These are phyloP conservation scores for Cryptococcus jaspeensis DNA, from an alignment of 1,284 basidiomycete species.

Conservation along the genomic window DNA sequence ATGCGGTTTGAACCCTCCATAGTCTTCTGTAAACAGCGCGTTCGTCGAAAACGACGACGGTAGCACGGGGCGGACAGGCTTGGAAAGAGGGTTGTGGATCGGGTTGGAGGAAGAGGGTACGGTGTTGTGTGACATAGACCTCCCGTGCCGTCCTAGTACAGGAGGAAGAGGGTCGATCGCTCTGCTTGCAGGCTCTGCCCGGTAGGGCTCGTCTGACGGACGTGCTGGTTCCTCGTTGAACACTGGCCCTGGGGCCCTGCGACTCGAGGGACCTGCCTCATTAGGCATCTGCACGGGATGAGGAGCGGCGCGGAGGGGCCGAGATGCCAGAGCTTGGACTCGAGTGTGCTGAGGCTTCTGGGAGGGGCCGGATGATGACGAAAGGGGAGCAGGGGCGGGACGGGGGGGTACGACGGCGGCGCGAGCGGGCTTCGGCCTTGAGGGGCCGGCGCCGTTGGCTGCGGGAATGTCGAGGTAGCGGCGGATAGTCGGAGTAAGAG, in stretches of 20 bases:
- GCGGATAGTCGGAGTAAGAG: slow-evolving; percentile 53
- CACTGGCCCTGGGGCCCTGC: neutral
- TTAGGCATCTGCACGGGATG: neutral
- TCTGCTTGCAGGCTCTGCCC: neutral
- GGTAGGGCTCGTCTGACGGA: neutral
- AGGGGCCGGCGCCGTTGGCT: slow-evolving; percentile 16
- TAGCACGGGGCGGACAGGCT: slow-evolving; percentile 25
- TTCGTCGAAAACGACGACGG: slow-evolving; percentile 18
- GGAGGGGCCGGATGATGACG: slow-evolving; percentile 8
- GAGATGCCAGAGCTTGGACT: slow-evolving; percentile 13
- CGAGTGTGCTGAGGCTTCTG: slow-evolving; percentile 17
- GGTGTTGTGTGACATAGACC: slow-evolving; percentile 26
- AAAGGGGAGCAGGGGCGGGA: slow-evolving; percentile 10
- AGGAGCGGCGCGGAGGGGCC: slow-evolving; percentile 3
- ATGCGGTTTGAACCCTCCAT: slow-evolving; percentile 1
- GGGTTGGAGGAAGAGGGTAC: slow-evolving; percentile 10
- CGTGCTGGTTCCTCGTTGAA: neutral
- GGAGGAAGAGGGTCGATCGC: neutral
- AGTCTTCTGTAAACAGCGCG: slow-evolving; percentile 7
- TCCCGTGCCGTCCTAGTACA: slow-evolving; percentile 5
- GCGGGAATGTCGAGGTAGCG: slow-evolving; percentile 50
- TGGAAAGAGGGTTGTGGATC: slow-evolving; percentile 18
- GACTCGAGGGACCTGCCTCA: slow-evolving; percentile 9
- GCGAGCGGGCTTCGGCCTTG: slow-evolving; percentile 14
- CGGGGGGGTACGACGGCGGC: neutral